Conservation (phyloP, 2,329 filamentous ascomycete genomes). For the Scortechinia acanthostroma region DNA sequence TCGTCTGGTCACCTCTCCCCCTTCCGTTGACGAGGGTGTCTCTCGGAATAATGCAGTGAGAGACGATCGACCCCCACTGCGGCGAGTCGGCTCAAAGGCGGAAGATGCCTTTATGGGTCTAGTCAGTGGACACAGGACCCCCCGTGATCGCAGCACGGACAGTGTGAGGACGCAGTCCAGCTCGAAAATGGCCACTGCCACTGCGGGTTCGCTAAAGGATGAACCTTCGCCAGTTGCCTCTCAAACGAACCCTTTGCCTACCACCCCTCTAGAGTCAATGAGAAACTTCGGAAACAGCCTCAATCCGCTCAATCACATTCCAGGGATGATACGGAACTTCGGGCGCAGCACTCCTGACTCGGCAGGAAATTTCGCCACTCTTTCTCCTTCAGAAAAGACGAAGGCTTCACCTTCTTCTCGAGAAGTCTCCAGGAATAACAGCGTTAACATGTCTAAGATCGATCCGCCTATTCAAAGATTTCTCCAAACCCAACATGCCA, state of each 20-base stretch:
- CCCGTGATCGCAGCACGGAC: slow-evolving; percentile 48
- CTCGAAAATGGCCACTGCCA: slow-evolving; percentile 28
- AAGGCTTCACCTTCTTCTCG: neutral
- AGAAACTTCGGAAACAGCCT: slow-evolving; percentile 46
- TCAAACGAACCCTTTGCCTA: neutral
- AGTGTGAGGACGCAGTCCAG: slow-evolving; percentile 36
- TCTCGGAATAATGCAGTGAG: slow-evolving; percentile 29
- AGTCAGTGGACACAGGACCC: slow-evolving; percentile 36
- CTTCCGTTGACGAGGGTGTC: slow-evolving; percentile 25
- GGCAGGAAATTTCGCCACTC: slow-evolving; percentile 23
- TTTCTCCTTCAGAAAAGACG: neutral
- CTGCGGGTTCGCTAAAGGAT: slow-evolving; percentile 4
- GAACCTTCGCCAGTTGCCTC: neutral
- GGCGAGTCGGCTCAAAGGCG: slow-evolving; percentile 12
- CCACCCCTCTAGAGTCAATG: slow-evolving; percentile 43
- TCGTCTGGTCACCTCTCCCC: slow-evolving; percentile 40
- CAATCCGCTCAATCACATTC: slow-evolving; percentile 48
- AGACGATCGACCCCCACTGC: slow-evolving; percentile 16
- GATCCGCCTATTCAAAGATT: slow-evolving; percentile 36
- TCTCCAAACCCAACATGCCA: slow-evolving; percentile 26
- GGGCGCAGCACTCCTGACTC: slow-evolving; percentile 16
- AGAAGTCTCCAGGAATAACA: too few relatives aligned
- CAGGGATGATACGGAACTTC: slow-evolving; percentile 44
- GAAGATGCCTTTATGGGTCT: slow-evolving; percentile 42
- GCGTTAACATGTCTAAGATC: slow-evolving; percentile 6